A percentile compares a stretch with the other conserved stretches of the same genome.
Evolutionary conservation across 2,329 filamentous ascomycete genomes (phyloP).

Genomic region (Stylonectria norvegica): DNA sequence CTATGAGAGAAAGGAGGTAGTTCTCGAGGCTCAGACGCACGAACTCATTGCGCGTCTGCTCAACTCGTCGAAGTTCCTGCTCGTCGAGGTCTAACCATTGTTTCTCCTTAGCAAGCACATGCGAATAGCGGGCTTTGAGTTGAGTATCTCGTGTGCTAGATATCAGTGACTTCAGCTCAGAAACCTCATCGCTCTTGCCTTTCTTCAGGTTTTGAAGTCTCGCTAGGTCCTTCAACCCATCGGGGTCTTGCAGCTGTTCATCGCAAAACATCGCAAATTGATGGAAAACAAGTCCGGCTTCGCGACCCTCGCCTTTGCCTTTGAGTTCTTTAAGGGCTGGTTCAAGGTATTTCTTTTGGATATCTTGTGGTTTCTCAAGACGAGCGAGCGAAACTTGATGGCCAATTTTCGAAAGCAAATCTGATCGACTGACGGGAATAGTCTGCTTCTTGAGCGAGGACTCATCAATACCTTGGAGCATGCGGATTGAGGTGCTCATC

Average conservation of each 20-base stretch:
- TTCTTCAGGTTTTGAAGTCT: constrained; percentile 76
- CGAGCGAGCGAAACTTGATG: constrained; percentile 86
- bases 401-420: constrained; percentile 81
- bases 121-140: constrained; percentile 54
- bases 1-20: constrained; percentile 78
- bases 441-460: constrained; percentile 64
- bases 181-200: constrained; percentile 76
- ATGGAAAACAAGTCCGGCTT: constrained; percentile 86
- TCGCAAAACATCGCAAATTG: constrained; percentile 96
- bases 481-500: constrained; percentile 80
- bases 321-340: constrained; percentile 80
- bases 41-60: constrained; percentile 74
- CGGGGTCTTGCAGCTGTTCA: constrained; percentile 82
- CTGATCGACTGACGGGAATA: constrained; percentile 68
- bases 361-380: constrained; percentile 84
- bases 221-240: constrained; percentile 78
- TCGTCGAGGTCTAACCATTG: constrained; percentile 90
- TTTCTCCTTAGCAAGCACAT: constrained; percentile 67
- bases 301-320: constrained; percentile 61
- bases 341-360: constrained; percentile 81
- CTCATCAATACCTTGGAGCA: constrained; percentile 73
- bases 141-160: constrained; percentile 49
- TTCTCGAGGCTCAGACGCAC: constrained; percentile 89
- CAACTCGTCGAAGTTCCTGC: constrained; percentile 76
- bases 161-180: constrained; percentile 64